Percentiles rank a stretch among this genome's conserved stretches.
These are phyloP conservation scores for Ophiostoma pallidulum DNA, from an alignment of 2,329 filamentous ascomycete species.

Conservation along the genomic window DNA sequence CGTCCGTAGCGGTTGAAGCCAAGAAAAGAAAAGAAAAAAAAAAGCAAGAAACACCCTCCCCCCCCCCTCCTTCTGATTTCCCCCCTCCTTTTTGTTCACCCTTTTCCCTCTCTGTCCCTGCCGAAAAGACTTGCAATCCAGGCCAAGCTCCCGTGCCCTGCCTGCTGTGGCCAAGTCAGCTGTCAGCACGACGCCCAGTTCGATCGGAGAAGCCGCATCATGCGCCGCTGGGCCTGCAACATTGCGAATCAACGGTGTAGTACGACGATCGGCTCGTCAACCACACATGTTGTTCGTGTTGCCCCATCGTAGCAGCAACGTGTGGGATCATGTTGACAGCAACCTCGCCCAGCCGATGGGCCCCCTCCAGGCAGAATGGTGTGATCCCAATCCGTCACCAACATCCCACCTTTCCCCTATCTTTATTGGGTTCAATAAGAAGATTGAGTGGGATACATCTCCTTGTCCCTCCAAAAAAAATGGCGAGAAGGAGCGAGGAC, in stretches of 20 bases:
- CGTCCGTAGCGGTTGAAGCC: neutral
- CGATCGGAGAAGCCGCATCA: neutral
- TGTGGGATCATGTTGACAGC: neutral
- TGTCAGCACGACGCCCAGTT: neutral
- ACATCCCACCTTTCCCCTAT: neutral
- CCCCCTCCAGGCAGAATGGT: neutral
- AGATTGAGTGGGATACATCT: too few species aligned
- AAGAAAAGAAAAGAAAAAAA: neutral
- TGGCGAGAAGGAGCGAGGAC: neutral
- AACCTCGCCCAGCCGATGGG: neutral
- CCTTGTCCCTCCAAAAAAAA: slow-evolving; percentile 6
- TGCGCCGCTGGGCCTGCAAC: too few species aligned
- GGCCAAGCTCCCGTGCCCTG: neutral
- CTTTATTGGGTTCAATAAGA: too few species aligned
- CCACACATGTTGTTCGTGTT: neutral
- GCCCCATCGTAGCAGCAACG: neutral
- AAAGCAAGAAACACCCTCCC: slow-evolving; percentile 1
- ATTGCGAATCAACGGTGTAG: neutral
- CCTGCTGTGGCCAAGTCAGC: neutral
- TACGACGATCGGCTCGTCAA: neutral
- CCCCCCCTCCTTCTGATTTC: neutral
- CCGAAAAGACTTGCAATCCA: neutral
- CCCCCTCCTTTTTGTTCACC: neutral
- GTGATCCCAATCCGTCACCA: slow-evolving; percentile 5
- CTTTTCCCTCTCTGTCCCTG: neutral